Percentiles rank a stretch among this genome's conserved stretches.
phyloP scores from a whole-genome alignment of 2,329 filamentous ascomycete species.

The Aspergillus melleus region DNA sequence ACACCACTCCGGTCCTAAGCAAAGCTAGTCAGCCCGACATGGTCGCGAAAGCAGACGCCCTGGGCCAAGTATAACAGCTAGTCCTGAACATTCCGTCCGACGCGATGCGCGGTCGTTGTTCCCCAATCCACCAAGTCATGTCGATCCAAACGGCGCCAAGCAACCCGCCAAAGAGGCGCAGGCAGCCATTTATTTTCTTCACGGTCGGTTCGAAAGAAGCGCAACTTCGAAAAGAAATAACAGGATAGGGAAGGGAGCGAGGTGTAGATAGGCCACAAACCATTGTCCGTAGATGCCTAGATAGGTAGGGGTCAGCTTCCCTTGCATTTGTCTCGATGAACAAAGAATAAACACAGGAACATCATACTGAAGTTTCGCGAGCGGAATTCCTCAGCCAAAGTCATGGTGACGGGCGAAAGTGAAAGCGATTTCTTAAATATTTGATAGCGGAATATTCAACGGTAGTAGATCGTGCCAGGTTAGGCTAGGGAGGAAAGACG shows the following conservation, averaged over 20 bases:
- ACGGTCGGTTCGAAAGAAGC: constrained; percentile 1
- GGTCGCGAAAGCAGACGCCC: neutral
- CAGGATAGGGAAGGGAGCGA: constrained; percentile 1
- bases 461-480: neutral
- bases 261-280: constrained; percentile 44
- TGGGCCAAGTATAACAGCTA: neutral
- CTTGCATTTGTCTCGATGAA: constrained; percentile 14
- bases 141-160: constrained; percentile 18
- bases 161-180: constrained; percentile 14
- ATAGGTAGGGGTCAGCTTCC: constrained; percentile 26
- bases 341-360: constrained; percentile 17
- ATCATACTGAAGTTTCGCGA: constrained; percentile 66
- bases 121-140: neutral
- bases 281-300: constrained; percentile 69
- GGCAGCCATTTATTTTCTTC: constrained; percentile 21
- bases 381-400: constrained; percentile 62
- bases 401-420: constrained; percentile 46
- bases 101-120: neutral
- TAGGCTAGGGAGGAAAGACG: neutral
- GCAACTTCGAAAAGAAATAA: neutral
- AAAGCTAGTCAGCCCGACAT: constrained; percentile 15
- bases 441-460: too few species aligned
- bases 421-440: too few species aligned
- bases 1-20: constrained; percentile 53
- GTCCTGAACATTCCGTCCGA: neutral